Percentiles rank a stretch among this genome's conserved stretches.
Conservation (phyloP, 306 rosid species). For the Pterocarpus macrocarpus region DNA sequence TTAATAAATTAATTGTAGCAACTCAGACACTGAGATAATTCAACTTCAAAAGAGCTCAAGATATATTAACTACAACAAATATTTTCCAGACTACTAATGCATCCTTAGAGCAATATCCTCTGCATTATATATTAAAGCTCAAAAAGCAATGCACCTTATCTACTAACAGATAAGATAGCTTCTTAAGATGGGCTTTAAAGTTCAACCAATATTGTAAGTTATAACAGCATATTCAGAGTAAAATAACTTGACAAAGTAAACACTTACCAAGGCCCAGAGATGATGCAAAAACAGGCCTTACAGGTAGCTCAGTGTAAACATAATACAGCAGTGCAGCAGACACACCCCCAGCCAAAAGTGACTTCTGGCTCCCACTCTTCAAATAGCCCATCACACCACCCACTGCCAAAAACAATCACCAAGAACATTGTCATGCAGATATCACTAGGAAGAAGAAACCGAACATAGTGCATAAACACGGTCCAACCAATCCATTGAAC, state of each 20-base stretch:
- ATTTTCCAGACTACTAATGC: neutral
- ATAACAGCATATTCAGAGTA: neutral
- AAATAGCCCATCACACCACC: slow-evolving; percentile 95
- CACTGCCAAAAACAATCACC: slow-evolving; percentile 54
- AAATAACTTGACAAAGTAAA: slow-evolving; percentile 27
- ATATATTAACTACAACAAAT: slow-evolving; percentile 13
- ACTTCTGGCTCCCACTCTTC: slow-evolving; percentile 96
- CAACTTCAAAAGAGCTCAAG: slow-evolving; percentile 19
- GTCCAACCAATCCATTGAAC: neutral
- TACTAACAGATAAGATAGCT: neutral
- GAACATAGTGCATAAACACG: neutral
- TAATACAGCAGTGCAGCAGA: slow-evolving; percentile 72
- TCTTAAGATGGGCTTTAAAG: neutral
- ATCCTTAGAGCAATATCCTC: neutral
- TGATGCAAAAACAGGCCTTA: slow-evolving; percentile 86
- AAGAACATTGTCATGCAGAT: slow-evolving; percentile 3
- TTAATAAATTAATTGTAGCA: neutral
- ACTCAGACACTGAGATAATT: neutral
- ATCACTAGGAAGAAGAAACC: neutral
- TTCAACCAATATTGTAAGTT: neutral
- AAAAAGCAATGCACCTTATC: slow-evolving; percentile 24
- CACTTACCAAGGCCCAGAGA: slow-evolving; percentile 90
- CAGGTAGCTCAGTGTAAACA: slow-evolving; percentile 78
- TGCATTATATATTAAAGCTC: neutral
- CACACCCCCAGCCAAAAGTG: slow-evolving; percentile 87